These are phyloP conservation scores for Achaetomium macrosporum DNA, from an alignment of 2,329 filamentous ascomycete genomes.

Conservation along the genomic window DNA sequence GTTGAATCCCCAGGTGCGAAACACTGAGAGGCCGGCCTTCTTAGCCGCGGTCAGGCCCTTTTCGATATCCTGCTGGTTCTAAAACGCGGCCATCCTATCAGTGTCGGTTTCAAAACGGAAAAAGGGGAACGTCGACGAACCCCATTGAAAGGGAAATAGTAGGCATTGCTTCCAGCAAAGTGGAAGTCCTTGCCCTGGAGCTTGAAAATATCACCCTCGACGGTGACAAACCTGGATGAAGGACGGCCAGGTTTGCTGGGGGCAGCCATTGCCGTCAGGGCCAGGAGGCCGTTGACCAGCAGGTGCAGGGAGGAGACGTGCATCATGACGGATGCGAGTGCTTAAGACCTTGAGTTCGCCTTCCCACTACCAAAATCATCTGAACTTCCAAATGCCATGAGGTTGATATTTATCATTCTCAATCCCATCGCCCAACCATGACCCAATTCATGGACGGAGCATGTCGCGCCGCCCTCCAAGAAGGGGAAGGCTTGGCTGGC, in stretches of 20 bases:
- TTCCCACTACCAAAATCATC: not conserved
- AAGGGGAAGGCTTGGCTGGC: not conserved
- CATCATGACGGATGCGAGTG: constrained; percentile 4
- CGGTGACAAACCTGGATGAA: constrained; percentile 39
- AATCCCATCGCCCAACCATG: not conserved
- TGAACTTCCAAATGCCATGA: not conserved
- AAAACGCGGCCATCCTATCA: not conserved
- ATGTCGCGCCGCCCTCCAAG: constrained; percentile 9
- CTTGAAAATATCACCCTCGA: constrained; percentile 45
- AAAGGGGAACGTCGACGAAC: constrained; percentile 28
- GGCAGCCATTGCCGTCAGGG: constrained; percentile 14
- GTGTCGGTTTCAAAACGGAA: not conserved
- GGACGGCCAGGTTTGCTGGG: constrained; percentile 10
- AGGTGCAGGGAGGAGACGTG: constrained; percentile 11
- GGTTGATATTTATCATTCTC: constrained; percentile 5
- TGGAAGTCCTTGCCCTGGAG: constrained; percentile 50
- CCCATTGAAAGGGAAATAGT: constrained; percentile 51
- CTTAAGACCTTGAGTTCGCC: not conserved
- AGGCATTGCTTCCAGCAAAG: constrained; percentile 53
- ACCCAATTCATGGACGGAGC: constrained; percentile 3
- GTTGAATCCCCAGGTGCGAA: constrained; percentile 54
- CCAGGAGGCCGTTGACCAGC: constrained; percentile 14
- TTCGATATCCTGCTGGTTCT: constrained; percentile 44
- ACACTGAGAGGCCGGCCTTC: constrained; percentile 45
- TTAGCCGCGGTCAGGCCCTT: constrained; percentile 41